These are phyloP conservation scores for Aphanomyces cochlioides DNA, from an alignment of 352 stramenopile genomes.

Conservation along the genomic window DNA sequence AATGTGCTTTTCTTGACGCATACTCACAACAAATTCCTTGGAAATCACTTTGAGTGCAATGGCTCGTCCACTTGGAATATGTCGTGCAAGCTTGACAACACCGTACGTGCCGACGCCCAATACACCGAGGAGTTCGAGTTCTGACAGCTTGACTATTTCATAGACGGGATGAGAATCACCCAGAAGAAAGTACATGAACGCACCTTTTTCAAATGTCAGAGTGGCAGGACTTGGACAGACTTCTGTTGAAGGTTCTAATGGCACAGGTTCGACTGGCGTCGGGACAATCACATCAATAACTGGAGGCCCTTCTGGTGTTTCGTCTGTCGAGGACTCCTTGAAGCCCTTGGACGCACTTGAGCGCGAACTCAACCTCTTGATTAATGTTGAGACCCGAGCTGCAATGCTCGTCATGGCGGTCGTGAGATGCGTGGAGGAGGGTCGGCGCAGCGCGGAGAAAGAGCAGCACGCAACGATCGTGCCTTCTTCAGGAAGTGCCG, in stretches of 20 bases:
- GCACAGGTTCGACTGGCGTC: neutral
- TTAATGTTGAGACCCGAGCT: conserved; percentile 1
- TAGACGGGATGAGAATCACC: neutral
- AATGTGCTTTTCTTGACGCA: conserved; percentile 75
- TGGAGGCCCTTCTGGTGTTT: neutral
- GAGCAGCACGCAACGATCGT: neutral
- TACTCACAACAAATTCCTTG: conserved; percentile 69
- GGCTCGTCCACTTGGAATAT: conserved; percentile 51
- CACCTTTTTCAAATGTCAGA: conserved; percentile 24
- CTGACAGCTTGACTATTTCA: conserved; percentile 7
- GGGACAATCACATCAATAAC: neutral
- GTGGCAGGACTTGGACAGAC: conserved; percentile 26
- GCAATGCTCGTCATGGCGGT: conserved; percentile 12
- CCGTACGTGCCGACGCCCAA: conserved; percentile 74
- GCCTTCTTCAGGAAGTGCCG: neutral
- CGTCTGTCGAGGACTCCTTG: neutral
- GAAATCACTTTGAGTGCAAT: conserved; percentile 75
- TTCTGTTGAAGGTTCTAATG: conserved; percentile 6
- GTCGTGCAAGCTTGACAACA: conserved; percentile 71
- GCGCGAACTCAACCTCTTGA: conserved; percentile 5
- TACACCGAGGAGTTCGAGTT: conserved; percentile 56
- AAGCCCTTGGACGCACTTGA: neutral
- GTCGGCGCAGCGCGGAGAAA: neutral
- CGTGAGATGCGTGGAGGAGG: neutral
- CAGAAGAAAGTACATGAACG: neutral